These are phyloP conservation scores for Sugiyamaella castrensis DNA, from an alignment of 1,139 yeast species.

Conservation along the genomic window DNA sequence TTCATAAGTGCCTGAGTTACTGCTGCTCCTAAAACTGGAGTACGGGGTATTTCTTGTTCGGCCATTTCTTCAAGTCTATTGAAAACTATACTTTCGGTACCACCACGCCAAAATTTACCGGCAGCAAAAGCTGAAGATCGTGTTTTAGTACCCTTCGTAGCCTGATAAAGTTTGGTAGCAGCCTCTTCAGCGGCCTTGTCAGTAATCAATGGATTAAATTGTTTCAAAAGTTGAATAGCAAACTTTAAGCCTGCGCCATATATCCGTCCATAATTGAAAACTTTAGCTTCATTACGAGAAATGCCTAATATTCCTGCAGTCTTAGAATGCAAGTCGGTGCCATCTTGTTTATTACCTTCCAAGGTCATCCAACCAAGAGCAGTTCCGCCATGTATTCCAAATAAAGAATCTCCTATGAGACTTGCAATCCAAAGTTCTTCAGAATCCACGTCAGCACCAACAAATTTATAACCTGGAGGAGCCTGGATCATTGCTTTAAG, in stretches of 20 bases:
- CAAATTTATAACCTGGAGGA: constrained; percentile 85
- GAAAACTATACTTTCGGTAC: constrained; percentile 89
- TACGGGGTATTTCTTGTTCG: constrained; percentile 72
- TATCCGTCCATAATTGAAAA: constrained; percentile 94
- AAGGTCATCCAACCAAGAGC: constrained; percentile 99
- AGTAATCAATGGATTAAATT: constrained; percentile 70
- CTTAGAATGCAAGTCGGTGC: constrained; percentile 92
- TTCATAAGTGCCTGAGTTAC: constrained; percentile 80
- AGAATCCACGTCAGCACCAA: constrained; percentile 93
- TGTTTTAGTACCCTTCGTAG: constrained; percentile 71
- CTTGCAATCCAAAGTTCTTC: constrained; percentile 99
- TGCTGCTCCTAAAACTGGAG: constrained; percentile 92
- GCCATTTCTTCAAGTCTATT: constrained; percentile 88
- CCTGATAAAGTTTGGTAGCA: constrained; percentile 67
- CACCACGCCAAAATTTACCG: constrained; percentile 72
- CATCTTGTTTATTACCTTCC: constrained; percentile 88
- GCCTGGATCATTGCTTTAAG: constrained; percentile 82
- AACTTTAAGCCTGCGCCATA: constrained; percentile 96
- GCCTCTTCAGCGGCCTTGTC: constrained; percentile 65
- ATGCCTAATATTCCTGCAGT: constrained; percentile 90
- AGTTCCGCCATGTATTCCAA: constrained; percentile 89
- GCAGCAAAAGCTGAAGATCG: constrained; percentile 37
- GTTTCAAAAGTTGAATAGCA: constrained; percentile 76
- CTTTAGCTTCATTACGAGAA: constrained; percentile 86
- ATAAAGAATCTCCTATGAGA: constrained; percentile 85